phyloP scores from a whole-genome alignment of 306 rosid species.

The Castanea mollissima region DNA sequence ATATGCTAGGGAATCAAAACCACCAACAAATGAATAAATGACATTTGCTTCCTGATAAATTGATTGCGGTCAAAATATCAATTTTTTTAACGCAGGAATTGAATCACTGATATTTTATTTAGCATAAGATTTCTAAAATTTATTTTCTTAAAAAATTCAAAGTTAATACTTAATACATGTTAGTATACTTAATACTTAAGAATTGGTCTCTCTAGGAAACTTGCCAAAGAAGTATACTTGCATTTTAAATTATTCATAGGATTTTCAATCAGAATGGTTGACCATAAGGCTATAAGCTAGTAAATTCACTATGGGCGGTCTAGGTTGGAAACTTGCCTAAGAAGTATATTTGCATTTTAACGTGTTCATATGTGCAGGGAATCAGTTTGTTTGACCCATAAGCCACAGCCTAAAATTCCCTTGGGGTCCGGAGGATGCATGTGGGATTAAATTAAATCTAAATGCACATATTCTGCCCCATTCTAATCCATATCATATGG shows the following conservation, averaged over 20 bases:
- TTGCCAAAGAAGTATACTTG: background rate
- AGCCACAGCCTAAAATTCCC: background rate
- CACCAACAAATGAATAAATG: no score
- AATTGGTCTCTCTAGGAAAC: background rate
- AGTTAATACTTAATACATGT: no score
- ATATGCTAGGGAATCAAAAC: no score
- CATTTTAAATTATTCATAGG: background rate
- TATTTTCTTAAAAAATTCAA: no score
- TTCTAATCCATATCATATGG: background rate
- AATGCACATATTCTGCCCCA: background rate
- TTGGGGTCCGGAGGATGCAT: background rate
- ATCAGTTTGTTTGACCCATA: background rate
- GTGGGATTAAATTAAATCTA: background rate
- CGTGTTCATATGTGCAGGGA: background rate
- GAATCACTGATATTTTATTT: no score
- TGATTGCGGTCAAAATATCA: no score
- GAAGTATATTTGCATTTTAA: background rate
- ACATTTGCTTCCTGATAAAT: no score
- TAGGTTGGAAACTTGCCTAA: background rate
- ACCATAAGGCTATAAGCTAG: no score
- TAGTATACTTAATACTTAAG: no score
- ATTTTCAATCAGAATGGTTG: background rate
- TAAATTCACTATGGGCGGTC: background rate
- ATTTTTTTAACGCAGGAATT: accelerated
- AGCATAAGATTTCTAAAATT: no score